phyloP scores from a whole-genome alignment of 2,329 filamentous ascomycete species.

The Xylariomycetidae sp. region DNA sequence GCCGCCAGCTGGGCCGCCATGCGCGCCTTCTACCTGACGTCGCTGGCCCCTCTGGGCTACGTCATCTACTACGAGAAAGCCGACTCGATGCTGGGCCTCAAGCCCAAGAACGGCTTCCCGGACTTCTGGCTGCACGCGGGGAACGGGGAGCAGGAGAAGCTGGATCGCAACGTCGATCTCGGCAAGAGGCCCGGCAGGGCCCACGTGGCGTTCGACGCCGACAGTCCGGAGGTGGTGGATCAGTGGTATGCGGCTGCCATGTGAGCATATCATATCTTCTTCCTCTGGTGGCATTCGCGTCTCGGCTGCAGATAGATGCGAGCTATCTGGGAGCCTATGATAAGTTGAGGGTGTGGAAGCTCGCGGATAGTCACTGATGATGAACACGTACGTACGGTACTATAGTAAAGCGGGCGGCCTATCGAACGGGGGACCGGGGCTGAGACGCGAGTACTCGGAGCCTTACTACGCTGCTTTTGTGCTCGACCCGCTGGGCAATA shows the following conservation, averaged over 20 bases:
- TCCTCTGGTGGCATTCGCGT: too few relatives aligned
- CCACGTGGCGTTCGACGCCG: conserved; percentile 12
- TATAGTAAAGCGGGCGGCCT: conserved; percentile 12
- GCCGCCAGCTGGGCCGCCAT: conserved; percentile 8
- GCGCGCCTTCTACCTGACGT: conserved; percentile 13
- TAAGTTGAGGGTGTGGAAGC: too few relatives aligned
- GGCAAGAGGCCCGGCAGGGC: conserved; percentile 8
- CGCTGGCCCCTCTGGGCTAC: conserved; percentile 13
- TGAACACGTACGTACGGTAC: too few relatives aligned
- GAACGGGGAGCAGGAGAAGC: conserved; percentile 9
- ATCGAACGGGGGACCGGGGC: conserved; percentile 12
- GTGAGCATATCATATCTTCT: conserved; percentile 6
- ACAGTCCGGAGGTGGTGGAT: conserved; percentile 9
- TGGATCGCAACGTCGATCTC: conserved; percentile 3
- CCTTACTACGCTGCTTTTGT: conserved; percentile 14
- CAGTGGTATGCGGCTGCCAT: conserved; percentile 11
- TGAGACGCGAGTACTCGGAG: conserved; percentile 4
- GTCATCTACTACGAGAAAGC: conserved; percentile 10
- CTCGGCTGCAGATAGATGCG: too few relatives aligned
- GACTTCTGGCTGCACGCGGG: conserved; percentile 15
- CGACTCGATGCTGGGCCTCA: conserved; percentile 9
- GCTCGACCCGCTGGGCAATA: conserved; percentile 14
- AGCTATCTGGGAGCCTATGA: too few relatives aligned
- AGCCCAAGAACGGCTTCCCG: conserved; percentile 7
- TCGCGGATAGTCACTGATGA: too few relatives aligned